Conservation (phyloP, 768 basidiomycete species). For the Pulveroboletus sp. region DNA sequence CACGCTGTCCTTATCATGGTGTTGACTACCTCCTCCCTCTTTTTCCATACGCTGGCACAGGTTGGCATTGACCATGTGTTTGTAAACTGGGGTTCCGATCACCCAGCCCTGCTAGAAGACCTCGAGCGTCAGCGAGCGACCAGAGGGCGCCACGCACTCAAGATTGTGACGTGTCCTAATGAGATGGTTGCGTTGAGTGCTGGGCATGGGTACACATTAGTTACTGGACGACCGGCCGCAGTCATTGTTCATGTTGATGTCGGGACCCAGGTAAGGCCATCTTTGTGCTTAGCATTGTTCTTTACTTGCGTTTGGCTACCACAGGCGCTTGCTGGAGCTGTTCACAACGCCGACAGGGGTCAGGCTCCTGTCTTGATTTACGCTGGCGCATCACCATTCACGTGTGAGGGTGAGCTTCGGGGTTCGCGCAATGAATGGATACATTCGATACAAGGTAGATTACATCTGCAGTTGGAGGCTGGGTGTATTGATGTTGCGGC, state of each 20-base stretch:
- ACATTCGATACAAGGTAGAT: constrained; percentile 63
- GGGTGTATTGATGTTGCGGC: background rate
- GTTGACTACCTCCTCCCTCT: constrained; percentile 59
- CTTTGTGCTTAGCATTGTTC: too few relatives aligned
- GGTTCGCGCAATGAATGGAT: constrained; percentile 72
- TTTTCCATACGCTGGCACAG: constrained; percentile 50
- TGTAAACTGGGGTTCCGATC: constrained; percentile 77
- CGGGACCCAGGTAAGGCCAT: constrained; percentile 51
- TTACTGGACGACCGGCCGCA: constrained; percentile 61
- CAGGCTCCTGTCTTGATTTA: constrained; percentile 65
- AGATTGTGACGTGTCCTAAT: constrained; percentile 66
- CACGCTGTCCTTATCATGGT: constrained; percentile 24
- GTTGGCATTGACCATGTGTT: constrained; percentile 66
- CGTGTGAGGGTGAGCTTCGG: constrained; percentile 49
- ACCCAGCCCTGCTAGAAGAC: constrained; percentile 68
- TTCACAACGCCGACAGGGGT: constrained; percentile 66
- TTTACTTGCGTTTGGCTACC: background rate
- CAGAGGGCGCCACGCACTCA: constrained; percentile 36
- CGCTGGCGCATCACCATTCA: constrained; percentile 65
- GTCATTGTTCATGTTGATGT: constrained; percentile 75
- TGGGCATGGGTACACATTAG: constrained; percentile 64
- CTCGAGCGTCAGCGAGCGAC: constrained; percentile 50
- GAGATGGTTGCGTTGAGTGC: constrained; percentile 74
- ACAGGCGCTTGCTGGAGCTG: constrained; percentile 63
- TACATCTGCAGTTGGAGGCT: background rate